Conservation (phyloP, 768 basidiomycete genomes). For the Pisolithus orientalis region DNA sequence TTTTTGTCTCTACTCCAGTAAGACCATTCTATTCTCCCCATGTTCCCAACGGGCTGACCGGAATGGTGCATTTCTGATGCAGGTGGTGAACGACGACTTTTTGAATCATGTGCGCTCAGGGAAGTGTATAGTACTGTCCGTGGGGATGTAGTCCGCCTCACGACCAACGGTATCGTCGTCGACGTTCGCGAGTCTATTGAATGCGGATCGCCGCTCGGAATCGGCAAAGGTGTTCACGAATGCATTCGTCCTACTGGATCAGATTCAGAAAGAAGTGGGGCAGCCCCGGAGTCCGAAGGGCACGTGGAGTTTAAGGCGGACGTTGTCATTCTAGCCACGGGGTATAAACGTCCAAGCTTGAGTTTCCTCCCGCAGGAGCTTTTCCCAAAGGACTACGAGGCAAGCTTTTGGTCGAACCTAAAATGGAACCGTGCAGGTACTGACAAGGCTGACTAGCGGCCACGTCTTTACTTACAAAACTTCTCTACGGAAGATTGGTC, state of each 20-base stretch:
- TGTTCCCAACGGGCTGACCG: background rate
- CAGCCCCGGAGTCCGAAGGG: background rate
- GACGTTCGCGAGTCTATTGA: conserved; percentile 30
- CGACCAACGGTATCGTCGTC: conserved; percentile 31
- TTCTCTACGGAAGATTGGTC: conserved; percentile 51
- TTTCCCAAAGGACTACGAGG: conserved; percentile 46
- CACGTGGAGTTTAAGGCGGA: conserved; percentile 34
- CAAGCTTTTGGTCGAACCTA: conserved; percentile 7
- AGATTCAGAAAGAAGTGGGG: background rate
- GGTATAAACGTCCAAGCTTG: conserved; percentile 41
- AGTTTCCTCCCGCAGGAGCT: conserved; percentile 41
- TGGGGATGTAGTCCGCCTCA: conserved; percentile 38
- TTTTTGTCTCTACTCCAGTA: conserved; percentile 45
- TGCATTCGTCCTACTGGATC: background rate
- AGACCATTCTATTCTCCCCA: background rate
- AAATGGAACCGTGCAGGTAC: background rate
- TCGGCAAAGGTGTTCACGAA: background rate
- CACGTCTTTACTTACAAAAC: conserved; percentile 48
- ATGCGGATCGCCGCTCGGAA: background rate
- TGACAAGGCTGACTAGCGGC: conserved; percentile 26
- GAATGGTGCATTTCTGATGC: background rate
- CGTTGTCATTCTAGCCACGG: conserved; percentile 47
- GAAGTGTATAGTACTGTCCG: conserved; percentile 41
- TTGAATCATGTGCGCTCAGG: conserved; percentile 38
- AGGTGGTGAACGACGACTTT: conserved; percentile 50